Evolutionary conservation across 2,329 filamentous ascomycete genomes (phyloP), one percentile per base, ranked within the genome.

Genomic region (Nemania diffusa): DNA sequence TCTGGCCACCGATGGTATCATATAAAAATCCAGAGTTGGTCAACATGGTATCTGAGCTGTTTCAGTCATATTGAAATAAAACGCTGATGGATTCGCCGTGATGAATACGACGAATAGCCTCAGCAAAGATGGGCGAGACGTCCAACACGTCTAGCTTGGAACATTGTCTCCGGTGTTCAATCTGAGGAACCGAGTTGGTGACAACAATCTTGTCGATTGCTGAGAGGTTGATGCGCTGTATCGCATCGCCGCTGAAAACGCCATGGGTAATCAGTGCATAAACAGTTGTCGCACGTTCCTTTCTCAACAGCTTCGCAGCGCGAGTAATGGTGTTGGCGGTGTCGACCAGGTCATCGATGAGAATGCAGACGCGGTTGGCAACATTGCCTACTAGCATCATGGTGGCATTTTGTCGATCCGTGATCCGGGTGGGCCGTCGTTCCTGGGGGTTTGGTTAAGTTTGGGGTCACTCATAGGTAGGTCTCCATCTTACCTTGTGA

Each of bases 71-170:
- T 78, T 94, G 91, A 81, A 99, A 99, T 58, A 99, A 86, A 68
- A 96, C 93, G 79, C 94, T 97, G 81, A 99, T 97, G 76, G 93
- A 97, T 83, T 99, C 96, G 75, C 96, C 96, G 80, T 98, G 94
- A 81, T 99, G 96, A 66, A 98, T 95, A 70, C 96, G 90, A 70
- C 96, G 92, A 74, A 98, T 97, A 57, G 96, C 93, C 86, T 98
- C 95, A 67, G 93, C 94, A 79, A 98, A 97, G 65, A 97, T 90
- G 73, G 92, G 91, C 61, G 93, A 93, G 68, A 98, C 90, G 77
- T 98, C 95, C 69, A 99, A 83, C 57, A 97, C 92, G 79, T 97
- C 94, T 58, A 99, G 84, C 83, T 98, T 98, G 44, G 92, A 88
- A 78, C 95, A 97, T 57, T 89, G 80, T 70, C 84, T 85, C 77